Evolutionary conservation across 768 basidiomycete species (phyloP).

Genomic region (Amanita muscaria): DNA sequence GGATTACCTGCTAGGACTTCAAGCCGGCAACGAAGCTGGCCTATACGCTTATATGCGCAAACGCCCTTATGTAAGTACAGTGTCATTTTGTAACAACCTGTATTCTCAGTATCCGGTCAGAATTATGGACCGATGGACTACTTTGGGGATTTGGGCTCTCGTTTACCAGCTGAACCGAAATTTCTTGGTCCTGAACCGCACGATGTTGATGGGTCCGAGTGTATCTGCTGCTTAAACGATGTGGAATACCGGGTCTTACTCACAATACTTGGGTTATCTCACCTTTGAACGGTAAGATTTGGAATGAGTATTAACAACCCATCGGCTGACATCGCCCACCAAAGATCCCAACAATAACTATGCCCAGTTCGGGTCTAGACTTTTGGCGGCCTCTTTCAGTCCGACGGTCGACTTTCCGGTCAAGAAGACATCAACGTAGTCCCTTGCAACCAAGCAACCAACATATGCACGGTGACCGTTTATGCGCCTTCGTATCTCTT

Average conservation of each 20-base stretch:
- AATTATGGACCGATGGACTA: constrained; percentile 28
- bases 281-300: constrained; percentile 48
- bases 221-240: constrained; percentile 40
- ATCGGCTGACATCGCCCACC: not conserved
- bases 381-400: constrained; percentile 47
- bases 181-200: constrained; percentile 23
- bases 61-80: constrained; percentile 21
- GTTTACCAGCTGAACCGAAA: constrained; percentile 35
- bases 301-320: constrained; percentile 13
- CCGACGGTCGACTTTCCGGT: constrained; percentile 58
- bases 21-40: constrained; percentile 66
- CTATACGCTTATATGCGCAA: constrained; percentile 36
- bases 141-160: constrained; percentile 44
- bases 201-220: constrained; percentile 51
- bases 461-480: constrained; percentile 52
- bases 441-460: constrained; percentile 40
- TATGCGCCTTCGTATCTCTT: constrained; percentile 62
- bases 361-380: constrained; percentile 44
- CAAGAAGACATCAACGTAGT: constrained; percentile 42
- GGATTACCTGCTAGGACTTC: constrained; percentile 51
- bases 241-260: constrained; percentile 42
- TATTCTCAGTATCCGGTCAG: not conserved
- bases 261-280: constrained; percentile 30
- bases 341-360: constrained; percentile 62
- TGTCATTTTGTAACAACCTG: not conserved